Percentiles rank a stretch among this genome's conserved stretches.
phyloP scores from a whole-genome alignment of 2,329 filamentous ascomycete species.

The Beauveria sp. region DNA sequence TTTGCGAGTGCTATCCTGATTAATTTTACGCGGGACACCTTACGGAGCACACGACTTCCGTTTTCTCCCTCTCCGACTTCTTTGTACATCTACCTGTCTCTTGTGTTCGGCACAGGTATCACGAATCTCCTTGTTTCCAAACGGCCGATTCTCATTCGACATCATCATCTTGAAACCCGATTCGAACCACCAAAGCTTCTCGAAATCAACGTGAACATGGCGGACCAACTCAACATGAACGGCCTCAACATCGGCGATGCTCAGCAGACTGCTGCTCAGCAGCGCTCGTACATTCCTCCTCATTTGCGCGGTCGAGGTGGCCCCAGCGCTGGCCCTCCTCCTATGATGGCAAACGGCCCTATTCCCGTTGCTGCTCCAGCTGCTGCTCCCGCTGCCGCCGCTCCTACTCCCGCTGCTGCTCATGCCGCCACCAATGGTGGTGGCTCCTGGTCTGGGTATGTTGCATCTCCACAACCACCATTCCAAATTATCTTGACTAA shows the following conservation, averaged over 20 bases:
- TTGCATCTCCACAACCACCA: constrained; percentile 8
- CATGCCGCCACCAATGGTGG: constrained; percentile 39
- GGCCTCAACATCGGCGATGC: constrained; percentile 56
- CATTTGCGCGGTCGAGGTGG: constrained; percentile 62
- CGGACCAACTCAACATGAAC: constrained; percentile 77
- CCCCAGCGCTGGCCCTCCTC: constrained; percentile 13
- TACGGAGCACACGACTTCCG: constrained; percentile 26
- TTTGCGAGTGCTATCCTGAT: constrained; percentile 19
- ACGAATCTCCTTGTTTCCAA: constrained; percentile 20
- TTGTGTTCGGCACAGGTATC: constrained; percentile 19
- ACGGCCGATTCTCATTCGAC: constrained; percentile 12
- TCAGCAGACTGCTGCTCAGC: constrained; percentile 21
- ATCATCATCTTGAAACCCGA: constrained; percentile 12
- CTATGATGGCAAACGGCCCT: constrained; percentile 11
- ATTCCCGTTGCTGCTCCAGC: constrained; percentile 16
- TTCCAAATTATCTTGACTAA: constrained; percentile 15
- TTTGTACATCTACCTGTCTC: constrained; percentile 11
- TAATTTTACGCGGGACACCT: constrained; percentile 25
- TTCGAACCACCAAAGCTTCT: constrained; percentile 13
- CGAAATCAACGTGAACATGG: constrained; percentile 49
- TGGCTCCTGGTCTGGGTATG: constrained; percentile 49
- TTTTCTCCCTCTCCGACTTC: constrained; percentile 14
- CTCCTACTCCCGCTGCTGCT: constrained; percentile 15
- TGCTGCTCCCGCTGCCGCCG: constrained; percentile 13
- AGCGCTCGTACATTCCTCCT: constrained; percentile 75